Evolutionary conservation across 2,329 filamentous ascomycete species (phyloP), one percentile per base, ranked within the genome.

Genomic region (Ophiobolus disseminans): DNA sequence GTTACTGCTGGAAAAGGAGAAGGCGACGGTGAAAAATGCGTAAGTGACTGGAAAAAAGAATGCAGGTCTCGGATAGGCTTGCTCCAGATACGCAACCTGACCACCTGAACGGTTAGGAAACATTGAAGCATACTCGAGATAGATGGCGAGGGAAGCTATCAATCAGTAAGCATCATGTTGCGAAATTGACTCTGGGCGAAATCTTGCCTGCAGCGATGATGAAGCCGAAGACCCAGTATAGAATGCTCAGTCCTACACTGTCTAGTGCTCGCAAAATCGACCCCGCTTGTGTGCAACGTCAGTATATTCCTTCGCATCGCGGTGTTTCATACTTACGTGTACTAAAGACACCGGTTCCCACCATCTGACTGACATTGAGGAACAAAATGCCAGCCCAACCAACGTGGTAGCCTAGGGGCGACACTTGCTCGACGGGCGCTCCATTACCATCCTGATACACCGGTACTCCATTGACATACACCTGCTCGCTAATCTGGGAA

Each of bases 331-430:
- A 60, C 63, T 58, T 40, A 66, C 63, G 59, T 40, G 62, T 66
- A 35, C 59, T 65, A 25, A 68, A 68, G 2, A 68, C 60, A 39
- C 65, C 65, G 4, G 66, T 68, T 23, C 65, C 66, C 1, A 69
- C 53, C 66, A 69, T 69, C 41, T 69, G 62, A 13, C 56, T 59
- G n/a, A 68, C 56, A 34, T 69, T 69, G 38, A 68, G 48, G 20
- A 68, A 68, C 4, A 69, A 36, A 16, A 69, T 63, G 7, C 64
- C 62, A 26, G 55, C 53, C 55, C 57, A 67, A 11, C 63, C 62
- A 21, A 69, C 65, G 40, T 68, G 64, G 40, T 68, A 69, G 9
- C 65, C 65, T 40, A 69, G 39, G 11, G 66, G 66, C 37, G 61
- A 64, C 21, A 65, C 43, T n/a, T 60, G 55, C 38, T 69, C 66